phyloP scores from a whole-genome alignment of 306 rosid genomes.

The Lathyrus sativus region DNA sequence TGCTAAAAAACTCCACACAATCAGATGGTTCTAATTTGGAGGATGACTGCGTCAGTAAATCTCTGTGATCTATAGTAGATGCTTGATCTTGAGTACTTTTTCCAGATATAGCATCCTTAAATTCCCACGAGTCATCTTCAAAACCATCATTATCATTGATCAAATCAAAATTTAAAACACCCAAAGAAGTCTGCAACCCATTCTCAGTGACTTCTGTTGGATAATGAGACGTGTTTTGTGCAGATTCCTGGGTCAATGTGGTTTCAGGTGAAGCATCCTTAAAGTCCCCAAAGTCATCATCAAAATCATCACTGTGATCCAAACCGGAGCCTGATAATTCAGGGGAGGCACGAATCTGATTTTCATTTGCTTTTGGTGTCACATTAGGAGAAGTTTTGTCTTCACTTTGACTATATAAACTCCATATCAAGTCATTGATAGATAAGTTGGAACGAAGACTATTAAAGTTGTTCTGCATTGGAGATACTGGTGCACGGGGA shows the following conservation, averaged over 20 bases:
- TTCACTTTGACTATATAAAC: conserved; percentile 75
- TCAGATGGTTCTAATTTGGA: conserved; percentile 49
- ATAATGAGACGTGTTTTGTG: conserved; percentile 44
- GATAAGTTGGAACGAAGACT: conserved; percentile 54
- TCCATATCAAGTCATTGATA: conserved; percentile 73
- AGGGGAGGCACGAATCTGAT: conserved; percentile 35
- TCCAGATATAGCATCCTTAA: conserved; percentile 61
- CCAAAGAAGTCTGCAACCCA: conserved; percentile 41
- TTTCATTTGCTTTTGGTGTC: conserved; percentile 52
- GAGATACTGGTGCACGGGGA: conserved; percentile 38
- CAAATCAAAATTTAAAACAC: conserved; percentile 45
- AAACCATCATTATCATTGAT: conserved; percentile 49
- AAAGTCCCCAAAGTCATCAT: conserved; percentile 76
- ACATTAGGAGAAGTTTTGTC: conserved; percentile 45
- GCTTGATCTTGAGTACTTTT: conserved; percentile 37
- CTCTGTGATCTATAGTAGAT: conserved; percentile 45
- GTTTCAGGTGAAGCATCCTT: conserved; percentile 60
- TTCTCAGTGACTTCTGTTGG: conserved; percentile 51
- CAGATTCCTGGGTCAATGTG: conserved; percentile 48
- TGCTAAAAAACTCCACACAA: conserved; percentile 63
- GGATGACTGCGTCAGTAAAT: conserved; percentile 39
- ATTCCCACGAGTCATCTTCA: conserved; percentile 81
- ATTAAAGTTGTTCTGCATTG: conserved; percentile 39
- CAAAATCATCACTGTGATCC: conserved; percentile 50
- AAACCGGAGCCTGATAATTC: conserved; percentile 47